A percentile compares a stretch with the other conserved stretches of the same genome.
Conservation (phyloP, 176 grass and related monocot species). For the Carex cristatella region DNA sequence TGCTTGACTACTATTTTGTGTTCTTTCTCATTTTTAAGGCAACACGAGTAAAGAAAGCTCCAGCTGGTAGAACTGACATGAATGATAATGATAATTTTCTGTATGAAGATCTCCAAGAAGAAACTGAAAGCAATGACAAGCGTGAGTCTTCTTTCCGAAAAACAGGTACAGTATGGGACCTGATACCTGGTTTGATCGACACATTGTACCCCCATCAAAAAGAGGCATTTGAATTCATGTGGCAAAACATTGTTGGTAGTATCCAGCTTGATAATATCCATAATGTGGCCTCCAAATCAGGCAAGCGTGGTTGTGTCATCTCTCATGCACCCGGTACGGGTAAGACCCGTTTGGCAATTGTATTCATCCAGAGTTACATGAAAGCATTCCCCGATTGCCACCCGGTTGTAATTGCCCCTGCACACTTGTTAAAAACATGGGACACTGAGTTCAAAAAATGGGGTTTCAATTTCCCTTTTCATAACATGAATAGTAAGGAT, state of each 20-base stretch:
- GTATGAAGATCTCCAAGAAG: background rate
- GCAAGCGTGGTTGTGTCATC: constrained; percentile 63
- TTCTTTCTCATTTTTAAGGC: background rate
- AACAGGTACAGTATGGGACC: constrained; percentile 58
- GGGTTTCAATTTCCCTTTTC: constrained; percentile 59
- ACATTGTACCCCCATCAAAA: constrained; percentile 66
- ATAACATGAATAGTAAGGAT: constrained; percentile 49
- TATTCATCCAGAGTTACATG: constrained; percentile 75
- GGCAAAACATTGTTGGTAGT: constrained; percentile 58
- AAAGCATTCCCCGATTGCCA: constrained; percentile 46
- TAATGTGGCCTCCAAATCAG: background rate
- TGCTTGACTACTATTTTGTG: background rate
- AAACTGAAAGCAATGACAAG: background rate
- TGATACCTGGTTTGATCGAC: constrained; percentile 47
- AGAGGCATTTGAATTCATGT: constrained; percentile 83
- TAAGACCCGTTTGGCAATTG: constrained; percentile 67
- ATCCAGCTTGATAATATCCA: constrained; percentile 43
- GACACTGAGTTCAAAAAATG: constrained; percentile 70
- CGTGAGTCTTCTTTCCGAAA: background rate
- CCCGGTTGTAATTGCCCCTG: constrained; percentile 74
- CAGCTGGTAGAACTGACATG: background rate
- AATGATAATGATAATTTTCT: background rate
- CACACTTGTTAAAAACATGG: constrained; percentile 56
- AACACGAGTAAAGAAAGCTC: background rate
- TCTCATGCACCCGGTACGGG: constrained; percentile 93